Conservation (phyloP, 1,139 yeast species). For the Nakaseomyces uthaithaninus region DNA sequence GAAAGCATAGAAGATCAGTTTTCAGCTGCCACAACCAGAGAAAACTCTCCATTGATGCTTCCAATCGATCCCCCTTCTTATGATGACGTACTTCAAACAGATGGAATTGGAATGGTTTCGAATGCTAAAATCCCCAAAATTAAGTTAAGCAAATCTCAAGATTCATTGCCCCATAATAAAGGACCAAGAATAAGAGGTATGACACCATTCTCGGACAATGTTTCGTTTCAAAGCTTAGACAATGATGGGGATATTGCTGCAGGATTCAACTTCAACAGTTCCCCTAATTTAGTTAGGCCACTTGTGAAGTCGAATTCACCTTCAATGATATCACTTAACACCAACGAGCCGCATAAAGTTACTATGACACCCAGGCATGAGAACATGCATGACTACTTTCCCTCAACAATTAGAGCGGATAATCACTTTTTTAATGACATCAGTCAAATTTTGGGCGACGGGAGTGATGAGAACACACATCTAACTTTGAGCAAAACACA, state of each 20-base stretch:
- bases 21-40: neutral
- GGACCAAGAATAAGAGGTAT: conserved; percentile 6
- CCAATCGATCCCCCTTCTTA: conserved; percentile 37
- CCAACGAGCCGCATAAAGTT: conserved; percentile 8
- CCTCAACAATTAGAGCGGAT: conserved; percentile 34
- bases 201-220: conserved; percentile 8
- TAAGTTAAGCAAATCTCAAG: conserved; percentile 21
- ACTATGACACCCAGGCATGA: conserved; percentile 5
- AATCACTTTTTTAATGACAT: conserved; percentile 22
- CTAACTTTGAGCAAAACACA: neutral
- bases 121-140: conserved; percentile 17
- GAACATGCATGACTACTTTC: conserved; percentile 26
- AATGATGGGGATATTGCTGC: conserved; percentile 33
- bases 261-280: conserved; percentile 31
- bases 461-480: conserved; percentile 9
- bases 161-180: conserved; percentile 14
- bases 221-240: conserved; percentile 12
- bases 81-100: conserved; percentile 23
- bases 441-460: conserved; percentile 20
- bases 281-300: conserved; percentile 31
- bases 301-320: conserved; percentile 28
- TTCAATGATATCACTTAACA: conserved; percentile 10
- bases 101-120: conserved; percentile 16
- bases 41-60: conserved; percentile 13
- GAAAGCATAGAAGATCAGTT: conserved; percentile 18